Conservation (phyloP, 768 basidiomycete genomes). For the Auriculariales sp. region DNA sequence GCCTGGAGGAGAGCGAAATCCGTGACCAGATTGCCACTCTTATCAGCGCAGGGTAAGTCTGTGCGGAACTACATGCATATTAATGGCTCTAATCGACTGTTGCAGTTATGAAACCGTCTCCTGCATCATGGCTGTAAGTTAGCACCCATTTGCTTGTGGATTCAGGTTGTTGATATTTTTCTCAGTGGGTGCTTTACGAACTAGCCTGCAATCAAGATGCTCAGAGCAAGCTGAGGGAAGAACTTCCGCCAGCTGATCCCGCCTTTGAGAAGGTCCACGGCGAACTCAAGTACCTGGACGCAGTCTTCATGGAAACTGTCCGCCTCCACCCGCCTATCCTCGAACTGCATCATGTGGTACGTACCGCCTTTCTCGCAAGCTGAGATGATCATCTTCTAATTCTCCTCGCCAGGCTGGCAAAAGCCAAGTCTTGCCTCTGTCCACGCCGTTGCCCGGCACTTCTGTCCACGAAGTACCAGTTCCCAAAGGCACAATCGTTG, state of each 20-base stretch:
- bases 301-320: constrained; percentile 45
- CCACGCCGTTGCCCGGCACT: constrained; percentile 8
- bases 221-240: constrained; percentile 43
- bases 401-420: constrained; percentile 18
- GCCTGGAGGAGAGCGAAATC: constrained; percentile 7
- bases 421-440: constrained; percentile 39
- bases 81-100: constrained; percentile 13
- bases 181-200: constrained; percentile 53
- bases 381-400: neutral
- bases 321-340: constrained; percentile 47
- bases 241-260: constrained; percentile 30
- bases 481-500: constrained; percentile 42
- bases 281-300: constrained; percentile 40
- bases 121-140: constrained; percentile 14
- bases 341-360: constrained; percentile 49
- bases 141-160: neutral
- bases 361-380: neutral
- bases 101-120: constrained; percentile 27
- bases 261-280: constrained; percentile 36
- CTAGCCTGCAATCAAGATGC: constrained; percentile 34
- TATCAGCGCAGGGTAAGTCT: no score
- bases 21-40: constrained; percentile 6
- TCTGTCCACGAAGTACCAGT: constrained; percentile 30
- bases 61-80: no score
- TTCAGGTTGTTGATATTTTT: constrained; percentile 3